Evolutionary conservation across 148 eudicot genomes (phyloP), one percentile per base, ranked within the genome.

Genomic region (Rhododendron vialii): DNA sequence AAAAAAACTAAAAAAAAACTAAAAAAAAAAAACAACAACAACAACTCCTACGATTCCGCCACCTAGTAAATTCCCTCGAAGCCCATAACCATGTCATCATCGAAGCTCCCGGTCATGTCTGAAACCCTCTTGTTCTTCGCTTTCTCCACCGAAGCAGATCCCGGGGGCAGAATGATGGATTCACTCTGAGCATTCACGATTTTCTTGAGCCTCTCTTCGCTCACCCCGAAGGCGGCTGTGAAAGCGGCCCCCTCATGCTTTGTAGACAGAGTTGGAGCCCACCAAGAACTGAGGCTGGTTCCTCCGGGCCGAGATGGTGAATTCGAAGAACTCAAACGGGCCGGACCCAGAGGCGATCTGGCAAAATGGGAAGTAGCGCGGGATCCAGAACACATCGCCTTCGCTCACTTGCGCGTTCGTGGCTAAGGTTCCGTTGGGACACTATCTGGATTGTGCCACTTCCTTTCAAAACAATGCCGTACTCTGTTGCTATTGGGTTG

Each of bases 351-450:
- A 94, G 45, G 98, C 96, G 3, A 95, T 93, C 55, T 96, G 99
- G 89, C 99, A 95, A 87, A 96, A 96, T 3, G 99, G 96, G 92
- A 94, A 96, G 92, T 93, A 96, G 11, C 92, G 86, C 0, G 99
- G 99, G 30, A 96, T 87, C 94, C 92, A 92, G 41, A 96, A 96
- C 26, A 95, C 95, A 12, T 94, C 93, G 0, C 99, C 99, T 88
- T 94, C 94, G 4, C 45, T 87, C 41, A 96, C 96, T 63, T 86
- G 71, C 3, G 99, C 90, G 28, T 91, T 93, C 93, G 91, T 89
- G 1, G 96, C 99, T 0, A 92, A 89, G 20, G 86, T 93, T 5
- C 99, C 98, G 53, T 96, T 95, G 1, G 99, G 99, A 93, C 85
- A 95, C 98, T 1, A 96, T 87, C 41, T 95, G 94, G 73, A 96